Evolutionary conservation across 2,329 filamentous ascomycete genomes (phyloP), one percentile per base, ranked within the genome.

Genomic region (Aspergillus carbonarius): DNA sequence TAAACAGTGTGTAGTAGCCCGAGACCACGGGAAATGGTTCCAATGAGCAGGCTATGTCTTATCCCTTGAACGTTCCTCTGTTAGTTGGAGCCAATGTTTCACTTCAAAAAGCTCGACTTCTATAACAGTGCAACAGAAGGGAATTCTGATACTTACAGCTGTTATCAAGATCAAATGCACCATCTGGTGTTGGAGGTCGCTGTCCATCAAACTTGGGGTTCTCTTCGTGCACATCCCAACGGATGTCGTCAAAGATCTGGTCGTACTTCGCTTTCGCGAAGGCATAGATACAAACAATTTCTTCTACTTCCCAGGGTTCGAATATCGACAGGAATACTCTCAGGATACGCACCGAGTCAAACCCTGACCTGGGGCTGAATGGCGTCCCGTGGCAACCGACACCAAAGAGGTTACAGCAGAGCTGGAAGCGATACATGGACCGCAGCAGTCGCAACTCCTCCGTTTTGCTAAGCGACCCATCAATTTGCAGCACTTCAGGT

Each of bases 271-370:
- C 20, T 18, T 57, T 46, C 15, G 39, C 44, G 30, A 55, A 61
- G 5, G 8, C 9, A 12, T 48, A 51, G 15, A 63, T 54, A 27
- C 61, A 61, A 1, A 13, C 7, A 3, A 59, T 57, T 18, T 63
- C 59, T 25, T 61, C 61, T 9, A 55, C 50, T 32, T 63, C 59
- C 59, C 61, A 63, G 2, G 61, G 61, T 35, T 59, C 53, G 25
- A 61, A 63, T 13, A 52, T 8, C 15, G 5, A n/a, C 20, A n/a
- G 35, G 35, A 52, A 52, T 17, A 39, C 2, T 17, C 7, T 39
- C 13, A 39, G 6, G 1, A 39, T 39, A 15, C 7, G 1, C 4
- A n/a, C 35, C 1, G 13, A 15, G 35, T 39, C 13, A 17, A 39
- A 39, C 5, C 5, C 35, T 17, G 30, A 32, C 9, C 30, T 32